Base-by-base conservation (phyloP, 768 basidiomycete genomes). In the Panaeolus papilionaceus region DNA sequence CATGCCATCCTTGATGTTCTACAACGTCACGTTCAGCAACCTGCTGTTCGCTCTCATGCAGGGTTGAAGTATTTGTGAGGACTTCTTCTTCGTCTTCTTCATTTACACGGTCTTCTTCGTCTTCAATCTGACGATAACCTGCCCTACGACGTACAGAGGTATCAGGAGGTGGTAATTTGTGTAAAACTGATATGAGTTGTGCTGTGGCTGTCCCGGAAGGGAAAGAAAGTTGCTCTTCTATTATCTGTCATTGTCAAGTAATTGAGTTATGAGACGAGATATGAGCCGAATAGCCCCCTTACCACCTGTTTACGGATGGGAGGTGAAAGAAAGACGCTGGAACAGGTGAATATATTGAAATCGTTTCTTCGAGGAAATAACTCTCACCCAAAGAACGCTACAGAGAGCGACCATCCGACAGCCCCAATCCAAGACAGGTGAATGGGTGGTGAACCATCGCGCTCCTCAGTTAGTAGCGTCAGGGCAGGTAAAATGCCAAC, bases 121-220 rank as follows among this genome's bases (percentile, higher is more conserved):
- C 66, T 63, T 79, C 78, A 71, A 83, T 65, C 62, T 75, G 80
- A 37, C 79, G 83, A 72, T 94, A 94, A 7, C 88, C 91, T 14
- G 73, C 75, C 67, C 92, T 84, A 40, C 75, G 85, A 18, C 85
- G 84, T n/a, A 89, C 64, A 7, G 82, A 79, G 0, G 87, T 83
- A 16, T 89, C 85, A 20, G 92, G 89, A 38, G 88, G 88, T 0
- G 92, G 92, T 40, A 91, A 78, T 67, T 88, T 80, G 73, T 98
- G 95, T 14, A 99, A 84, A 12, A 98, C 93, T 2, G 95, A 92
- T 61, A 99, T 95, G 11, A 99, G 84, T 71, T 98, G 96, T 4
- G 96, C 96, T 1, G 97, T 99, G 0, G 96, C 96, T 16, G 96
- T 97, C 38, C 97, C 97, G 1, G 94, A 95, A 2, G 97, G 97